Conservation (phyloP, 495 filamentous ascomycete species). For the Penicillium desertorum region DNA sequence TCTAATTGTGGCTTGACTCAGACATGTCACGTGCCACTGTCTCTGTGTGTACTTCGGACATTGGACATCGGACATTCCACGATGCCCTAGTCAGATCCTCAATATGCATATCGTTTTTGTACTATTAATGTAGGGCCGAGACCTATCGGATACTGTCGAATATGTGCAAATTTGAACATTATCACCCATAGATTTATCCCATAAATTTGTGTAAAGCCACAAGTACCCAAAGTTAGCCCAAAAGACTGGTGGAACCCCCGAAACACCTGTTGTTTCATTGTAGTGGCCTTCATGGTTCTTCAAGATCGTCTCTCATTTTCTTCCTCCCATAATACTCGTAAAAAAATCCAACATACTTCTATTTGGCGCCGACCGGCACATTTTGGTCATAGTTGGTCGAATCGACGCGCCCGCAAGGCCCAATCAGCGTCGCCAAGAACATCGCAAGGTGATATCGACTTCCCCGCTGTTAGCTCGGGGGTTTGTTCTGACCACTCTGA, state of each 20-base stretch:
- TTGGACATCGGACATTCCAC: not conserved
- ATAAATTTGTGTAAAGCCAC: not conserved
- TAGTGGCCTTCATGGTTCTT: conserved; percentile 7
- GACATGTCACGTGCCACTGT: conserved; percentile 4
- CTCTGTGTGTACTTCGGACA: not conserved
- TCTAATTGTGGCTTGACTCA: conserved; percentile 15
- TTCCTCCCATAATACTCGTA: not conserved
- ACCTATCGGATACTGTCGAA: not conserved
- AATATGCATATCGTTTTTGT: conserved; percentile 7
- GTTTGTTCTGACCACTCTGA: conserved; percentile 19
- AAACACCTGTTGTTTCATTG: conserved; percentile 30
- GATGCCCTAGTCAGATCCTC: conserved; percentile 7
- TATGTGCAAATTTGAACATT: not conserved
- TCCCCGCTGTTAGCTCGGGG: conserved; percentile 34
- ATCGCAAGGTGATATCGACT: conserved; percentile 36
- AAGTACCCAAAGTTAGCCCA: conserved; percentile 11
- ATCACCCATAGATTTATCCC: no score
- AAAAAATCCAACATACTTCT: conserved; percentile 1
- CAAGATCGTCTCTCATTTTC: conserved; percentile 7
- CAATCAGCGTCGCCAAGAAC: conserved; percentile 37
- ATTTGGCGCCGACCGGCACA: conserved; percentile 26
- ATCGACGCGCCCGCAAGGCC: conserved; percentile 31
- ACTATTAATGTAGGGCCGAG: not conserved
- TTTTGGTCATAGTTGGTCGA: conserved; percentile 25
- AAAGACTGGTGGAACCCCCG: conserved; percentile 24